Base-by-base conservation (phyloP, 495 filamentous ascomycete species). In the Penicillium dipodomyicola region DNA sequence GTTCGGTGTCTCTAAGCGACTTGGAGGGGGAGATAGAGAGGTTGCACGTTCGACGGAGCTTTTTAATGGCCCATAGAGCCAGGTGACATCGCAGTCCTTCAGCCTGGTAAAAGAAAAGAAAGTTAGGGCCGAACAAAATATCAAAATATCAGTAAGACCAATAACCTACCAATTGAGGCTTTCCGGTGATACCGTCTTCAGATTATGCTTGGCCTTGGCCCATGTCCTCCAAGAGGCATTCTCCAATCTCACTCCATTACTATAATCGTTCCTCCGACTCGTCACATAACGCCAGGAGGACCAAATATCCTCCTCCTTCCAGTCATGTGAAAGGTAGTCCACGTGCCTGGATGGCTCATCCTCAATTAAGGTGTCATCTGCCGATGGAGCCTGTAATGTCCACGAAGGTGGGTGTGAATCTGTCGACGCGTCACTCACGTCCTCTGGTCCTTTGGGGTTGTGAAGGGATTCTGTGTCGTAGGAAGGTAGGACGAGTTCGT, bases 171-270 rank as follows among this genome's bases (percentile, higher is more conserved):
- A 97, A 67, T 97, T 96, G 46, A 97, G 72, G 3, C 86, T 87
- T 68, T 96, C 90, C 7, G 92, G 89, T 7, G 91, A 91, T 5
- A 96, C 84, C 0, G 94, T 97, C 67, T 84, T 85, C 52, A 97
- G 71, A 23, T 87, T 83, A 66, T 92, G 84, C 67, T 95, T 96
- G 19, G 86, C 75, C 69, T 97, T 97, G 66, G 90, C 84, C 94
- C 94, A 98, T n/a, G 92, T 94, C 65, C 94, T 81, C 94, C 94
- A 98, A 4, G 93, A 96, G 5, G 94, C 94, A 75, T 98, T 98
- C 70, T 98, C 94, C 49, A 98, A 70, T 50, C 94, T 79, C 10
- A 86, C 83, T 25, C 88, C 80, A 65, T 98, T 91, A 59, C 79
- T 87, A 62, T 95, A 96, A 42, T 88, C 80, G 27, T 83, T 84